Conservation (phyloP, 805 yeast species). For the Citeromyces nyonsensis region DNA sequence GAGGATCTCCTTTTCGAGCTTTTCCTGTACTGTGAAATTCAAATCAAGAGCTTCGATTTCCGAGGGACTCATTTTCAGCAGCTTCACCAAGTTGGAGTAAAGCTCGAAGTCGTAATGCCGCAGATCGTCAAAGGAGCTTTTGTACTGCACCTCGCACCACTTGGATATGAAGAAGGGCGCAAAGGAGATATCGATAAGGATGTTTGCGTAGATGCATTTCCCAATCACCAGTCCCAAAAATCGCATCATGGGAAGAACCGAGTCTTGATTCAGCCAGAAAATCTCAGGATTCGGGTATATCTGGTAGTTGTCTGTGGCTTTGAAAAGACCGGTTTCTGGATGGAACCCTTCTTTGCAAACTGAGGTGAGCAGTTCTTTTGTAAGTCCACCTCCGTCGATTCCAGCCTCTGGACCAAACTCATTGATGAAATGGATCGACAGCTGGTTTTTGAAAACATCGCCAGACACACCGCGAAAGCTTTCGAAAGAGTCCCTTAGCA, state of each 20-base stretch:
- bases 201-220: slow-evolving; percentile 74
- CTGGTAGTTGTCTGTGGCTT: slow-evolving; percentile 32
- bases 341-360: slow-evolving; percentile 57
- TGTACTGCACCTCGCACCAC: slow-evolving; percentile 34
- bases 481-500: slow-evolving; percentile 64
- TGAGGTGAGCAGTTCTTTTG: slow-evolving; percentile 76
- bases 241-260: slow-evolving; percentile 18
- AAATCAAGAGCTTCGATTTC: slow-evolving; percentile 48
- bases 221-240: slow-evolving; percentile 81
- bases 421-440: slow-evolving; percentile 55
- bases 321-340: slow-evolving; percentile 14
- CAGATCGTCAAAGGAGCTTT: slow-evolving; percentile 68
- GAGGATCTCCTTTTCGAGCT: slow-evolving; percentile 10
- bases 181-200: slow-evolving; percentile 69
- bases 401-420: slow-evolving; percentile 78
- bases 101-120: slow-evolving; percentile 54
- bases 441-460: slow-evolving; percentile 33
- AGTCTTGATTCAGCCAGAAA: slow-evolving; percentile 10
- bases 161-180: slow-evolving; percentile 75
- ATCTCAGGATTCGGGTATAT: slow-evolving; percentile 58
- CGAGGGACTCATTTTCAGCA: slow-evolving; percentile 34
- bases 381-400: slow-evolving; percentile 93
- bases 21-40: slow-evolving; percentile 48
- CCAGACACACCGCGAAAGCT: slow-evolving; percentile 36
- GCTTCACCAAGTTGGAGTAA: slow-evolving; percentile 45